phyloP scores from a whole-genome alignment of 331 rosid genomes.

The Stylosanthes scabra region DNA sequence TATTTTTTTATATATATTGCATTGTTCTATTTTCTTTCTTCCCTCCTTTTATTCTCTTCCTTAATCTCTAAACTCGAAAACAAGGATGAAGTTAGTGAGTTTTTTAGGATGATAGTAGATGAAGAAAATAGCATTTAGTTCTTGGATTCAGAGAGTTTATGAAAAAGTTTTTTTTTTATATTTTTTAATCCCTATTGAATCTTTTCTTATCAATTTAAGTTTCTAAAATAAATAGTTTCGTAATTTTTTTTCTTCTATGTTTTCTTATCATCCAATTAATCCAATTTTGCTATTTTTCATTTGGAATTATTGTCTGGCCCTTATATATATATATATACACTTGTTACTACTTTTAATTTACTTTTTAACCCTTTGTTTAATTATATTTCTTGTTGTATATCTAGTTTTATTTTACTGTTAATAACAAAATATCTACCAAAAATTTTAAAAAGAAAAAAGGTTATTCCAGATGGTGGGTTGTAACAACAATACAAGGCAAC shows the following conservation, averaged over 20 bases:
- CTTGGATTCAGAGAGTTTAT: constrained; percentile 30
- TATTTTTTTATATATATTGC: neutral
- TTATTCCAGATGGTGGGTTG: constrained; percentile 71
- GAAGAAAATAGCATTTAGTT: constrained; percentile 54
- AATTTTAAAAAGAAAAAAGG: constrained; percentile 41
- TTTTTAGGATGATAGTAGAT: constrained; percentile 37
- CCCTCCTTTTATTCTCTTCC: neutral
- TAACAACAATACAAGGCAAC: constrained; percentile 45
- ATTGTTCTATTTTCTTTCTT: constrained; percentile 3
- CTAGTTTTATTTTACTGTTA: too few relatives aligned
- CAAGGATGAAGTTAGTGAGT: neutral
- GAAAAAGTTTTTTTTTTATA: neutral
- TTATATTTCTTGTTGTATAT: neutral
- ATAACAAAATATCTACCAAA: constrained; percentile 65
- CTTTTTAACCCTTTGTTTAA: constrained; percentile 27
- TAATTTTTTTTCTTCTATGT: neutral
- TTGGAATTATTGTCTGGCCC: neutral
- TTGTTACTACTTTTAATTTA: too few relatives aligned
- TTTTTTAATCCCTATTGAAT: too few relatives aligned
- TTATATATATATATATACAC: too few relatives aligned
- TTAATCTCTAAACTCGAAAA: neutral
- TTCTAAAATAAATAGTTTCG: too few relatives aligned
- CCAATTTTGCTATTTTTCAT: neutral
- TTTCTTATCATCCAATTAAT: neutral
- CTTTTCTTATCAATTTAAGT: too few relatives aligned